Percentiles rank a stretch among this genome's conserved stretches.
Evolutionary conservation across 2,329 filamentous ascomycete species (phyloP).

Genomic region (Eutypa lata): DNA sequence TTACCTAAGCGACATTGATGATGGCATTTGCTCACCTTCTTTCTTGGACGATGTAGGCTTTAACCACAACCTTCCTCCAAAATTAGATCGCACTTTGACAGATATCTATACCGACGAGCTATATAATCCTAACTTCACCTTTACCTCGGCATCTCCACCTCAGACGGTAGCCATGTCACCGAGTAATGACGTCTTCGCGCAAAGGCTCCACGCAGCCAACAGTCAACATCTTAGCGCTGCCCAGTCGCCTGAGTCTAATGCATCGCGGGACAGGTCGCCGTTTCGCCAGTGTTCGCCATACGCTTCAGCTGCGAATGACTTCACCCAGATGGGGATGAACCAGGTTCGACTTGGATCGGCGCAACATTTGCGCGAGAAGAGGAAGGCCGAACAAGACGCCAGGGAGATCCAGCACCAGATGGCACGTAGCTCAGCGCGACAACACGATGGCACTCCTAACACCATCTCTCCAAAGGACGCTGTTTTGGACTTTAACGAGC

Average conservation of each 20-base stretch:
- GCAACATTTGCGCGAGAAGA: slow-evolving; percentile 58
- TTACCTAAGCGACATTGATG: slow-evolving; percentile 29
- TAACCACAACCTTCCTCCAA: slow-evolving; percentile 54
- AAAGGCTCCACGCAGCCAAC: slow-evolving; percentile 76
- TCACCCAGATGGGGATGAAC: slow-evolving; percentile 35
- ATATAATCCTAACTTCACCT: slow-evolving; percentile 67
- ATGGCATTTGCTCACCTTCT: slow-evolving; percentile 66
- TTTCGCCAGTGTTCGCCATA: slow-evolving; percentile 71
- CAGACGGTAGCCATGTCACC: slow-evolving; percentile 47
- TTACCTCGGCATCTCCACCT: slow-evolving; percentile 54
- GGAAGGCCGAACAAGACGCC: slow-evolving; percentile 58
- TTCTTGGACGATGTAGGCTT: slow-evolving; percentile 53
- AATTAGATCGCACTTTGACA: slow-evolving; percentile 81
- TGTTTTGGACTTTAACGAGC: slow-evolving; percentile 77
- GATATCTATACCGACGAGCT: slow-evolving; percentile 83
- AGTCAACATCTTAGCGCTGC: slow-evolving; percentile 64
- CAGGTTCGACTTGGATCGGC: slow-evolving; percentile 50
- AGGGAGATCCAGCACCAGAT: slow-evolving; percentile 41
- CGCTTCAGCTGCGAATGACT: slow-evolving; percentile 43
- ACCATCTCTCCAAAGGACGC: slow-evolving; percentile 96
- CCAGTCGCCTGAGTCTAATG: slow-evolving; percentile 45
- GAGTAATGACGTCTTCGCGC: slow-evolving; percentile 63
- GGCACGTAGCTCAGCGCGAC: slow-evolving; percentile 31
- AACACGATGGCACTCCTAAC: slow-evolving; percentile 59
- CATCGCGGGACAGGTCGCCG: slow-evolving; percentile 70